Percentiles rank a stretch among this genome's conserved stretches.
These are phyloP conservation scores for Auriscalpium vulgare DNA, from an alignment of 768 basidiomycete species.

Conservation along the genomic window DNA sequence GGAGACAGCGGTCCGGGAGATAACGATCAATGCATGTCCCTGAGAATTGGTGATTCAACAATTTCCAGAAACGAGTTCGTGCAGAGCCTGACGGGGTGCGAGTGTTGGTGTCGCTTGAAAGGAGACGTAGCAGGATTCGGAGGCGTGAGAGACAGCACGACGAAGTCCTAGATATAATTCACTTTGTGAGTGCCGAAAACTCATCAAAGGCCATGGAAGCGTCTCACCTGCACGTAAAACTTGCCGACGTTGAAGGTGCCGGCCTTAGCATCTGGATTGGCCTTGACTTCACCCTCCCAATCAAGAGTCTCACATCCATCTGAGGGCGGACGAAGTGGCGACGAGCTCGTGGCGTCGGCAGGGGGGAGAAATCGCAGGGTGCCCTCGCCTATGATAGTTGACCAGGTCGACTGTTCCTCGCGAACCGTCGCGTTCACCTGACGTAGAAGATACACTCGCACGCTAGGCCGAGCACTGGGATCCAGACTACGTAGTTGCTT, in stretches of 20 bases:
- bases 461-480: conserved; percentile 7
- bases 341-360: conserved; percentile 18
- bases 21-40: too few relatives aligned
- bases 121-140: conserved; percentile 29
- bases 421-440: conserved; percentile 34
- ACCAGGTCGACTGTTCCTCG: conserved; percentile 29
- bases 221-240: conserved; percentile 42
- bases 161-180: conserved; percentile 41
- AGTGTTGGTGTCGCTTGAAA: conserved; percentile 30
- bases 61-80: conserved; percentile 37
- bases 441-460: conserved; percentile 48
- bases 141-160: conserved; percentile 40
- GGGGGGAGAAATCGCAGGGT: conserved; percentile 39
- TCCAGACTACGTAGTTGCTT: conserved; percentile 10
- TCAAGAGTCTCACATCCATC: conserved; percentile 37
- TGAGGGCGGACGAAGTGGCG: conserved; percentile 13
- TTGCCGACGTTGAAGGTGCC: conserved; percentile 41
- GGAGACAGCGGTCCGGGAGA: too few relatives aligned
- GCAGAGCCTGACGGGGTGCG: conserved; percentile 47
- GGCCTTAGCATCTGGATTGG: conserved; percentile 29
- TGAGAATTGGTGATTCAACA: too few relatives aligned
- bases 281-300: conserved; percentile 50
- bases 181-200: background rate
- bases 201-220: background rate
- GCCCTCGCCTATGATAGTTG: conserved; percentile 38